phyloP scores from a whole-genome alignment of 352 stramenopile species.

The Globisporangium emineosum region DNA sequence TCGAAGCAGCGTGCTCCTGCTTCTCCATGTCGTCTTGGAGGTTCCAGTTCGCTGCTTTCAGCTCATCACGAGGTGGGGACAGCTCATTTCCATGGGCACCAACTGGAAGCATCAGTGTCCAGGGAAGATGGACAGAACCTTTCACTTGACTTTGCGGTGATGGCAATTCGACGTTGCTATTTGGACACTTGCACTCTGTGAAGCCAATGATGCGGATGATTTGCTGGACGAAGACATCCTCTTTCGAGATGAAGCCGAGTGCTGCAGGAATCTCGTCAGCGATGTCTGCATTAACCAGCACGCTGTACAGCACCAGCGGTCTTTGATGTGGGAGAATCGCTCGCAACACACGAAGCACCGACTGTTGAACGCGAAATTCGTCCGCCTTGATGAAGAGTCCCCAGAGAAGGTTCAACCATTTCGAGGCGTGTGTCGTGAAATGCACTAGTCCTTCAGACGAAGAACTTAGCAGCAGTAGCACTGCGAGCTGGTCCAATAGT shows the following conservation, averaged over 20 bases:
- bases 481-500: constrained; percentile 30
- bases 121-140: constrained; percentile 13
- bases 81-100: constrained; percentile 35
- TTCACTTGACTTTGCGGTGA: background rate
- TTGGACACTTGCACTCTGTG: constrained; percentile 27
- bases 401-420: constrained; percentile 62
- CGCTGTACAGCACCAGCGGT: constrained; percentile 23
- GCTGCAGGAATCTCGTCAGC: background rate
- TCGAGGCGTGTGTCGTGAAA: constrained; percentile 28
- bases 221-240: constrained; percentile 43
- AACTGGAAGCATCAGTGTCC: constrained; percentile 25
- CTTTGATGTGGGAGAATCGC: constrained; percentile 33
- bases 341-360: constrained; percentile 48
- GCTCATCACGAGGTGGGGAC: constrained; percentile 11
- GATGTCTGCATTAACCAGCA: constrained; percentile 13
- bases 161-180: background rate
- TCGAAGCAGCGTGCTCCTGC: background rate
- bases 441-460: constrained; percentile 52
- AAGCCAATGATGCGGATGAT: constrained; percentile 47
- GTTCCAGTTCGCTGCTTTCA: constrained; percentile 4
- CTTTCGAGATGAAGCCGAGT: constrained; percentile 23
- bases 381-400: constrained; percentile 36
- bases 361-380: constrained; percentile 64
- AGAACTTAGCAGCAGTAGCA: constrained; percentile 41
- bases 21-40: constrained; percentile 7